phyloP scores from a whole-genome alignment of 1,139 yeast species.

The Yamadazyma dushanensis region DNA sequence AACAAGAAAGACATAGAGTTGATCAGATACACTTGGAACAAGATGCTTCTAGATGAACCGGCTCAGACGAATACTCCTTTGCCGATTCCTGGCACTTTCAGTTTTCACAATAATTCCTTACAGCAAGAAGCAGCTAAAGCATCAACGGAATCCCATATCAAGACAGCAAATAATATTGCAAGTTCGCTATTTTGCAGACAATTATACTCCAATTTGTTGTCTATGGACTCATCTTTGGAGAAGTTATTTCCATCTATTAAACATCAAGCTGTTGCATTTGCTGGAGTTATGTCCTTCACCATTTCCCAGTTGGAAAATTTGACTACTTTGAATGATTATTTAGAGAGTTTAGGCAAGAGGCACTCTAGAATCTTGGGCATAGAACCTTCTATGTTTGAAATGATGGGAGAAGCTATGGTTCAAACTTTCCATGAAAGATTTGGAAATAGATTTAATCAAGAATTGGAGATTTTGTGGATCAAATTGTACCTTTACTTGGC shows the following conservation, averaged over 20 bases:
- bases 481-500: conserved; percentile 62
- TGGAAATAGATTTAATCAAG: conserved; percentile 45
- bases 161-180: conserved; percentile 26
- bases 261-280: conserved; percentile 76
- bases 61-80: conserved; percentile 16
- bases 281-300: conserved; percentile 73
- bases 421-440: conserved; percentile 73
- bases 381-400: conserved; percentile 69
- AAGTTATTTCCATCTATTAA: conserved; percentile 62
- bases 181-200: conserved; percentile 60
- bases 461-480: conserved; percentile 70
- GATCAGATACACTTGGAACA: conserved; percentile 45
- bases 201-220: conserved; percentile 58
- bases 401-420: conserved; percentile 78
- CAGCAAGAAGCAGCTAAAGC: conserved; percentile 8
- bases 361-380: conserved; percentile 77
- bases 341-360: conserved; percentile 67
- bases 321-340: conserved; percentile 53
- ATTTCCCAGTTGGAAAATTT: conserved; percentile 47
- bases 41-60: conserved; percentile 42
- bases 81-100: conserved; percentile 34
- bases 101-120: conserved; percentile 10
- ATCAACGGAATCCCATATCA: conserved; percentile 1
- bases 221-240: conserved; percentile 55
- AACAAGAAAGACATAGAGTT: conserved; percentile 38